Percentiles rank a stretch among this genome's conserved stretches.
These are phyloP conservation scores for Leucocoprinus sp. DNA, from an alignment of 768 basidiomycete genomes.

Conservation along the genomic window DNA sequence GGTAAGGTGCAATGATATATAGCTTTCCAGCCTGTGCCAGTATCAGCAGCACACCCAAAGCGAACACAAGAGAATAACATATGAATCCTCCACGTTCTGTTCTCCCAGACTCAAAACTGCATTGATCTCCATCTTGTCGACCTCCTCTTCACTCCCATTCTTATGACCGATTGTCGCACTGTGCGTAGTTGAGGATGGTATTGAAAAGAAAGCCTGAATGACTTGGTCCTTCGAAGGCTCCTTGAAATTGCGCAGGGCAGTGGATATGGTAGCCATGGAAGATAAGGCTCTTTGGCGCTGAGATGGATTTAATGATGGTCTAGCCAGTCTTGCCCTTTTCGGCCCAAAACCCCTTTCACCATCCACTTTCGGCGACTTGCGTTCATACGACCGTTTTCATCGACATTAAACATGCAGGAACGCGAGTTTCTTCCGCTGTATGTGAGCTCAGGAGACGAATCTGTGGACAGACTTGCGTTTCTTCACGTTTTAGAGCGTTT, in stretches of 20 bases:
- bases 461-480: conserved; percentile 74
- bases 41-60: conserved; percentile 4
- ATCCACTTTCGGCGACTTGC: background rate
- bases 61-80: conserved; percentile 48
- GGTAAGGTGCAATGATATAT: conserved; percentile 80
- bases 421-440: conserved; percentile 60
- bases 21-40: conserved; percentile 74
- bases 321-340: conserved; percentile 4
- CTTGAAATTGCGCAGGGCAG: conserved; percentile 85
- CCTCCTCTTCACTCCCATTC: conserved; percentile 27
- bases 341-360: background rate
- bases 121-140: conserved; percentile 79
- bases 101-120: conserved; percentile 79
- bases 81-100: conserved; percentile 77
- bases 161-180: conserved; percentile 16
- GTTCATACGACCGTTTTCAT: background rate
- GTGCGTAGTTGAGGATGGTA: conserved; percentile 39
- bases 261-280: conserved; percentile 73
- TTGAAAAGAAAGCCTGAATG: conserved; percentile 79
- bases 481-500: conserved; percentile 84
- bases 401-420: conserved; percentile 10
- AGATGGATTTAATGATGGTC: background rate
- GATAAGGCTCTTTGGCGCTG: background rate
- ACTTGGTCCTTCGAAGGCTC: conserved; percentile 87
- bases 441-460: conserved; percentile 38